Evolutionary conservation across 345 rosid species (phyloP), one percentile per base, ranked within the genome.

Genomic region (Adansonia digitata): DNA sequence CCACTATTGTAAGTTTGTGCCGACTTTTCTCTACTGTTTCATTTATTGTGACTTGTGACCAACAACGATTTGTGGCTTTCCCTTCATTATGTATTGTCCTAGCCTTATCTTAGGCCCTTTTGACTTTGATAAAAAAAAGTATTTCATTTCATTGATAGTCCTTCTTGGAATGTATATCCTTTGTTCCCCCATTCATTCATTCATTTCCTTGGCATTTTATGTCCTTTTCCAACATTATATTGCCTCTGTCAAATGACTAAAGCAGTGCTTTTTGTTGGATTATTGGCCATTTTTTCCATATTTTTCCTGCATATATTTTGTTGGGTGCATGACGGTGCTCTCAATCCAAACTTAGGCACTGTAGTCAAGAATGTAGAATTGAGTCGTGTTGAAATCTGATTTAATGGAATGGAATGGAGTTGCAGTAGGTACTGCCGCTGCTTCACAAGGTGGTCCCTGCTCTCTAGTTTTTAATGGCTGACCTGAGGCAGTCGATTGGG

Each of bases 51-150:
- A 35, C 40, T 18, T 1, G 53, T 62, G 66, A 71, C 43, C 20
- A 43, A 27, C 69, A 13, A 69, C 43, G 22, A 31, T 13, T 43
- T 22, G 72, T 71, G 52, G 46, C 60, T 45, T 79, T 46, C 63
- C 15, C 26, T 27, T 24, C 39, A 51, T 26, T 29, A 6, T 24
- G 26, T 52, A 24, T 53, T 17, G 43, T 45, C 62, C 37, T 22
- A 20, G 35, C 52, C 72, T 62, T 75, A 75, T 71, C 45, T 29
- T 43, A 31, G 2, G 24, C 17, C 46, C 51, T 43, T 15, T 13
- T 35, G 63, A 39, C 48, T 42, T 42, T 42, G n/a, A 46, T 48
- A 0, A 5, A 14, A n/a, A n/a, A n/a, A 52, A 51, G 14, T 15
- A 2, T 20, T 22, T 35, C 22, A 17, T 34, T 51, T 34, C 17